Percentiles rank a stretch among this genome's conserved stretches.
Evolutionary conservation across 2,329 filamentous ascomycete genomes (phyloP).

Genomic region (Fusarium nematophilum): DNA sequence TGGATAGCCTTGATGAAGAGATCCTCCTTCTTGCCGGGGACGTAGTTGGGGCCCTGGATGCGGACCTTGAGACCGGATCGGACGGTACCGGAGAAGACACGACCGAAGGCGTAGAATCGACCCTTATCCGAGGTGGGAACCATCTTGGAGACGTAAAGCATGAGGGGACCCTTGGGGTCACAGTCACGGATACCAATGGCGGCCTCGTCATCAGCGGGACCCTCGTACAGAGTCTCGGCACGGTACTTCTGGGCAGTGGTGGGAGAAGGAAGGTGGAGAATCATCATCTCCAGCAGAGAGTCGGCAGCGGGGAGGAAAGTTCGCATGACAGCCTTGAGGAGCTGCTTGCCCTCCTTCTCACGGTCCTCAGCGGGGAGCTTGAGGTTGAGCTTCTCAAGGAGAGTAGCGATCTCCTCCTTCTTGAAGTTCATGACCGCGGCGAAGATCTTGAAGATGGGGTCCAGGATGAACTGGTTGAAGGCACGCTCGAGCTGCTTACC

Average conservation of each 20-base stretch:
- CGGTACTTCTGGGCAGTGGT: slow-evolving; percentile 97
- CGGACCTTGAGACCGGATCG: slow-evolving; percentile 98
- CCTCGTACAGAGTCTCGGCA: slow-evolving; percentile 98
- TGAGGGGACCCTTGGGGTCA: slow-evolving; percentile 96
- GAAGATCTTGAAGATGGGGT: slow-evolving; percentile 99
- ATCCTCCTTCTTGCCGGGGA: slow-evolving; percentile 97
- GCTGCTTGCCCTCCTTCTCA: slow-evolving; percentile 95
- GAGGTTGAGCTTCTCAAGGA: slow-evolving; percentile 93
- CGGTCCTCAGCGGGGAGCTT: slow-evolving; percentile 90
- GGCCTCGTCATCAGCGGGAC: slow-evolving; percentile 90
- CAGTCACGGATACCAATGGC: slow-evolving; percentile 98
- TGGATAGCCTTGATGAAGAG: slow-evolving; percentile 99
- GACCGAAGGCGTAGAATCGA: slow-evolving; percentile 99
- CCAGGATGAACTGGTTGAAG: slow-evolving; percentile 99
- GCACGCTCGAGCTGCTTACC: slow-evolving; percentile 95
- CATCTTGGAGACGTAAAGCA: slow-evolving; percentile 99
- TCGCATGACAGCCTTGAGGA: slow-evolving; percentile 98
- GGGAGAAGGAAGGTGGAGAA: slow-evolving; percentile 97
- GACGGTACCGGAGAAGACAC: slow-evolving; percentile 99
- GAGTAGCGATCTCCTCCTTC: slow-evolving; percentile 86
- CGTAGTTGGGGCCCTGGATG: slow-evolving; percentile 99
- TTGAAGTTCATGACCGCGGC: slow-evolving; percentile 97
- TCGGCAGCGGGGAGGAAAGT: slow-evolving; percentile 99
- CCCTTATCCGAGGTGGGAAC: slow-evolving; percentile 99
- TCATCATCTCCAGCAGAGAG: slow-evolving; percentile 99